phyloP scores from a whole-genome alignment of 2,329 filamentous ascomycete genomes.

The Sarocladiaceae sp. region DNA sequence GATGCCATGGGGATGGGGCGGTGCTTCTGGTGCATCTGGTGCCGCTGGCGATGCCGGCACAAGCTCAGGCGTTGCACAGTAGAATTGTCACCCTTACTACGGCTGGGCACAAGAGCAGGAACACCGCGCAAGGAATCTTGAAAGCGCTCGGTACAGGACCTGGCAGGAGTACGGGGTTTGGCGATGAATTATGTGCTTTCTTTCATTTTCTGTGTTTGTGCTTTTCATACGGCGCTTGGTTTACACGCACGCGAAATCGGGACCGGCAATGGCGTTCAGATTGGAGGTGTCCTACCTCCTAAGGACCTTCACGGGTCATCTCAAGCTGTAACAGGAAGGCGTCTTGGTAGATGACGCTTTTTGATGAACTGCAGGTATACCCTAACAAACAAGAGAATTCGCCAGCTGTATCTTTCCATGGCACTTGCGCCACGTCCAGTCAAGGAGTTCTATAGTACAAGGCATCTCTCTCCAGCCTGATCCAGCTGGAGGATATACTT shows the following conservation, averaged over 20 bases:
- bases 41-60: slow-evolving; percentile 20
- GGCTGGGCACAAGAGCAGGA: slow-evolving; percentile 1
- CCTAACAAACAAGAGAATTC: background rate
- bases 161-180: slow-evolving; percentile 24
- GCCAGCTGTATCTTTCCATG: background rate
- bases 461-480: too few species aligned
- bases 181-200: background rate
- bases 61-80: slow-evolving; percentile 37
- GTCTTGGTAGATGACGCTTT: slow-evolving; percentile 2
- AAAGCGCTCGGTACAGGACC: slow-evolving; percentile 11
- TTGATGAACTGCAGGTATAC: background rate
- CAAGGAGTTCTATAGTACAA: slow-evolving; percentile 3
- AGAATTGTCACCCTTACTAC: slow-evolving; percentile 14
- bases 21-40: too few species aligned
- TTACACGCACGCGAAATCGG: too few species aligned
- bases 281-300: background rate
- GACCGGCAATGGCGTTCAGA: too few species aligned
- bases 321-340: background rate
- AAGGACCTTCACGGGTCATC: background rate
- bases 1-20: slow-evolving; percentile 46
- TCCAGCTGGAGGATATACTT: too few species aligned
- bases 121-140: background rate
- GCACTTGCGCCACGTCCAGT: background rate
- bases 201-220: background rate
- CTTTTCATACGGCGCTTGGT: background rate